Percentiles rank a stretch among this genome's conserved stretches.
Conservation (phyloP, 345 rosid genomes). For the Arabis alpina region DNA sequence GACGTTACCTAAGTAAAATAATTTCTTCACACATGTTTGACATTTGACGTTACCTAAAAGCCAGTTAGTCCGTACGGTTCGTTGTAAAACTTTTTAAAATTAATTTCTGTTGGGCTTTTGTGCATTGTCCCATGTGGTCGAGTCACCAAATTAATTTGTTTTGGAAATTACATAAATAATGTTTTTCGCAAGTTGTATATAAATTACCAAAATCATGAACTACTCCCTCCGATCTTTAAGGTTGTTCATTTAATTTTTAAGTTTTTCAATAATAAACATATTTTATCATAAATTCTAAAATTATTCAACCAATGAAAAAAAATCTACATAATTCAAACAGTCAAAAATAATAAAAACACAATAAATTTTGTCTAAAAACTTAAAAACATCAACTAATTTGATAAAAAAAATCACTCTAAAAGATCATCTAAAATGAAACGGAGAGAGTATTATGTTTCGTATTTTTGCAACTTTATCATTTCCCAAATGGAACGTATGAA, state of each 20-base stretch:
- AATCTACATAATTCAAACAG: too few species aligned
- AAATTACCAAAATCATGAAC: neutral
- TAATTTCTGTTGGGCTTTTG: conserved; percentile 17
- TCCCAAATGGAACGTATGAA: neutral
- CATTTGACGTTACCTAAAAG: conserved; percentile 26
- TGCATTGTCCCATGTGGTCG: conserved; percentile 31
- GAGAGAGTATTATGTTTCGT: neutral
- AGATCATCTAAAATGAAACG: too few species aligned
- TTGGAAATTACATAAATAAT: neutral
- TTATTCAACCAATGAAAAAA: too few species aligned
- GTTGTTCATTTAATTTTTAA: too few species aligned
- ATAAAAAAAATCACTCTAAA: too few species aligned
- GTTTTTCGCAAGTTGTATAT: conserved; percentile 9
- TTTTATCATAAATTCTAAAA: too few species aligned
- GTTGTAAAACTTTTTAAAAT: neutral
- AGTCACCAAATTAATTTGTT: conserved; percentile 14
- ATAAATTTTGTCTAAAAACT: too few species aligned
- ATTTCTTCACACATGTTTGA: too few species aligned
- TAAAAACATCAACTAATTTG: too few species aligned
- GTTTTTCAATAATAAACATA: too few species aligned
- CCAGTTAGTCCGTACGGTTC: conserved; percentile 27
- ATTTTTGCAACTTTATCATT: neutral
- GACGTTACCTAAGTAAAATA: conserved; percentile 25
- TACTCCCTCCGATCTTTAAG: too few species aligned
- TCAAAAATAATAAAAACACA: too few species aligned